Base-by-base conservation (phyloP, 164 flowering plant species). In the Euptelea pleiosperma region DNA sequence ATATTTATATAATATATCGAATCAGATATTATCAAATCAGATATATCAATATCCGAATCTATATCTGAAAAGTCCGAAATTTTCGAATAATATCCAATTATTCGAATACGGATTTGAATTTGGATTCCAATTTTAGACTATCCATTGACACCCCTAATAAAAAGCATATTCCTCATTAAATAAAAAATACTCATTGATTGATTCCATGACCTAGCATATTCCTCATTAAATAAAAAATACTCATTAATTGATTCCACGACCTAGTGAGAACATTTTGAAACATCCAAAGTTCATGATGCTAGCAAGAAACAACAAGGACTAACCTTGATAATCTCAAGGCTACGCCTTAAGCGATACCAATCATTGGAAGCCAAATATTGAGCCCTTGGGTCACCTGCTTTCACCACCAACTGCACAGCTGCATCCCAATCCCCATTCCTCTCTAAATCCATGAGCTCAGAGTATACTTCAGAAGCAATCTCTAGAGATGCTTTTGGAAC, bases 261-360 rank as follows among this genome's bases (percentile, higher is more conserved):
- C 16, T 22, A 31, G 16, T 14, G 4, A 50, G 41, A 12, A 30
- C 2, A 19, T 3, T 39, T 26, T 9, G 2, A 6, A 6, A 28
- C n/a, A 11, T 11, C 16, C 22, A 22, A 45, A 28, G 11, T 8
- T 16, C 41, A 58, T 26, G 18, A 48, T 33, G 8, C 14, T 25
- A 39, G 29, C n/a, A 31, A 35, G 12, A n/a, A n/a, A 41, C n/a
- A 51, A 43, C 18, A 57, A 26, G 39, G 55, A 36, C 61, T 42
- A 26, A 89, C 97, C 96, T 80, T 86, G 47, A 93, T 76, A 56
- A 93, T 89, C 81, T 89, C 98, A 69, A 89, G 84, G 71, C 86
- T 87, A 47, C 97, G 96, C 45, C 87, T 74, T 30, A 93, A 52
- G 3, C 98, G 78, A 57, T 93, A 87, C 98, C 98, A 93, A 64